phyloP scores from a whole-genome alignment of 192 early-diverging fungal genomes.

The Mortierella antarctica region DNA sequence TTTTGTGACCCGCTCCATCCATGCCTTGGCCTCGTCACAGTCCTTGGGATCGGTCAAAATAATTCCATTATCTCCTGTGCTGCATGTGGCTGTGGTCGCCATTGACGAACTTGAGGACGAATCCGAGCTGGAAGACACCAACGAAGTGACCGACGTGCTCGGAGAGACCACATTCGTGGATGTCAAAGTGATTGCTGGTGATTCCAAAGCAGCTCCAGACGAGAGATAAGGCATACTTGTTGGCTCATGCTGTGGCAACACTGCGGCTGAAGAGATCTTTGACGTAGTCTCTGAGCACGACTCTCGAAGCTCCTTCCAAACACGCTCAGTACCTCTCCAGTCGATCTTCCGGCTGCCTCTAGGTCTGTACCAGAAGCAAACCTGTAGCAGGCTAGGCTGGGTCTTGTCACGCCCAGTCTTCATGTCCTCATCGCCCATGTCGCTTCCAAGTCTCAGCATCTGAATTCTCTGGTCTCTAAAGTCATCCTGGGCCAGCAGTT shows the following conservation, averaged over 20 bases:
- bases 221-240: background rate
- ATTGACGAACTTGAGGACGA: constrained; percentile 2
- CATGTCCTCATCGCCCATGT: background rate
- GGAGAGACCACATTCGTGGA: constrained; percentile 3
- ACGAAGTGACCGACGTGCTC: constrained; percentile 21
- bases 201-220: no score
- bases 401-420: constrained; percentile 27
- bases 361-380: constrained; percentile 86
- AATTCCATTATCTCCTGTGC: constrained; percentile 12
- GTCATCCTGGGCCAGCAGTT: constrained; percentile 31
- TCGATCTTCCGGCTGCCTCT: constrained; percentile 23
- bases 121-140: constrained; percentile 17
- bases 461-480: constrained; percentile 49
- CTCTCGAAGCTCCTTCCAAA: constrained; percentile 18
- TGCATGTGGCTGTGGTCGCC: background rate
- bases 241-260: background rate
- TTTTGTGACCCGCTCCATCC: constrained; percentile 56
- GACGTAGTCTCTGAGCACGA: background rate
- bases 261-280: background rate
- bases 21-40: constrained; percentile 37
- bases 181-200: background rate
- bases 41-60: constrained; percentile 37
- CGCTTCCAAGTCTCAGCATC: constrained; percentile 53
- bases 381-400: constrained; percentile 57
- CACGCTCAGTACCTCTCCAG: constrained; percentile 19